Base-by-base conservation (phyloP, 805 yeast species). In the Yamadazyma nakazawae region DNA sequence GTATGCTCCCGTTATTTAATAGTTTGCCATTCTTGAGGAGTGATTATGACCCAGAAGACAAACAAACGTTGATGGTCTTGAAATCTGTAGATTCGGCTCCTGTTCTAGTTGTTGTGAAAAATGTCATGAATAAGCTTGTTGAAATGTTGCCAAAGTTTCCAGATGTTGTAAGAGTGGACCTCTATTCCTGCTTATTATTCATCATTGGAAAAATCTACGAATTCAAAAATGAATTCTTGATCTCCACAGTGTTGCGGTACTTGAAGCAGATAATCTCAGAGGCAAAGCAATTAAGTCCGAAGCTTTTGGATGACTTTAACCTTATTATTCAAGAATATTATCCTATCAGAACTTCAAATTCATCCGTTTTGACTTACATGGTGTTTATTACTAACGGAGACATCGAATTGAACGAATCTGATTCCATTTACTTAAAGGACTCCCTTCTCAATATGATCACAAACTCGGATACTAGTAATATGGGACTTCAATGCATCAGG, bases 61-160 rank as follows among this genome's bases (percentile, higher is more conserved):
- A 49, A 19, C 52, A 44, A 39, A 48, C 52, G 1, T 58, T 63
- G 36, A 55, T 64, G 35, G 42, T 54, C 2, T 49, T 70, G 42
- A 62, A 58, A 36, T 55, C 60, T 34, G 62, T 62, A 21, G 67
- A 66, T 38, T 61, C 64, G 37, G 67, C 64, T 5, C 54, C 63
- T 43, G 79, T 79, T 50, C 52, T 76, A 14, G 45, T 63, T 2
- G 56, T 80, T 31, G 64, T 81, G 50, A 81, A 72, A 58, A 77
- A 71, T 46, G 69, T 76, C 5, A 78, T 79, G 47, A 68, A 65
- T 13, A 71, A 77, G 1, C 67, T 87, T 18, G 78, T 82, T n/a
- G 79, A 70, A 7, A 85, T 87, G 82, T 74, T 82, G 18, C 73
- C 72, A 13, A 68, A 68, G 30, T 82, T 91, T 54, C 92, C 95